Percentiles rank a stretch among this genome's conserved stretches.
Conservation (phyloP, 352 stramenopile genomes). For the Phytophthora capsici region DNA sequence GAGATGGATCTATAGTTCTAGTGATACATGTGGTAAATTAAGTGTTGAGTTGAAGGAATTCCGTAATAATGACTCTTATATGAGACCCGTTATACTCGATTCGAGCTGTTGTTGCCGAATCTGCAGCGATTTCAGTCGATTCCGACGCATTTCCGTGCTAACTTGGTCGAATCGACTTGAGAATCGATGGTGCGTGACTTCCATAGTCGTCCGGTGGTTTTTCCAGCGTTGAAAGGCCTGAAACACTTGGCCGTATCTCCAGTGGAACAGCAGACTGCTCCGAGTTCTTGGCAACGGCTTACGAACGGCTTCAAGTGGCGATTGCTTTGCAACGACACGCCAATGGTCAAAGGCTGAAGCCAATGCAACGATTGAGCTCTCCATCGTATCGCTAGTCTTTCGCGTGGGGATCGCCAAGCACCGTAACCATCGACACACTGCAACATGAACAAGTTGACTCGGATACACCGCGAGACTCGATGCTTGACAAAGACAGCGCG, state of each 20-base stretch:
- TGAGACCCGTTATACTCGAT: background rate
- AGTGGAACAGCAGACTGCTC: constrained; percentile 42
- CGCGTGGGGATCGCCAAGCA: constrained; percentile 3
- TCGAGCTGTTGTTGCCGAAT: constrained; percentile 40
- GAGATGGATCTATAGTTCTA: constrained; percentile 65
- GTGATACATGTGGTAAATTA: constrained; percentile 4
- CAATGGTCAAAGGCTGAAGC: constrained; percentile 30
- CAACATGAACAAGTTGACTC: constrained; percentile 26
- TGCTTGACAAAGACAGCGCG: constrained; percentile 35
- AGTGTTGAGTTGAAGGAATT: constrained; percentile 7
- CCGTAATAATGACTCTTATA: no score
- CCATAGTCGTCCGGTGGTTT: constrained; percentile 16
- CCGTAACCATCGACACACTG: constrained; percentile 45
- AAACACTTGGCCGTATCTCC: constrained; percentile 38
- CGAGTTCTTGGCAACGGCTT: constrained; percentile 16
- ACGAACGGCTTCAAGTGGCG: constrained; percentile 8
- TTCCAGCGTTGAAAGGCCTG: constrained; percentile 50
- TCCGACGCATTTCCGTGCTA: constrained; percentile 36
- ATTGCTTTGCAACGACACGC: constrained; percentile 12
- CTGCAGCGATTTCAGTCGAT: constrained; percentile 34
- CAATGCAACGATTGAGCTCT: constrained; percentile 16
- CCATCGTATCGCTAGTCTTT: background rate
- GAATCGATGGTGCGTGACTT: constrained; percentile 35
- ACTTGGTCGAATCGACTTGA: constrained; percentile 39
- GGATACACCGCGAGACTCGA: constrained; percentile 10